A percentile compares a stretch with the other conserved stretches of the same genome.
Evolutionary conservation across 495 filamentous ascomycete genomes (phyloP).

Genomic region (Darksidea phi): DNA sequence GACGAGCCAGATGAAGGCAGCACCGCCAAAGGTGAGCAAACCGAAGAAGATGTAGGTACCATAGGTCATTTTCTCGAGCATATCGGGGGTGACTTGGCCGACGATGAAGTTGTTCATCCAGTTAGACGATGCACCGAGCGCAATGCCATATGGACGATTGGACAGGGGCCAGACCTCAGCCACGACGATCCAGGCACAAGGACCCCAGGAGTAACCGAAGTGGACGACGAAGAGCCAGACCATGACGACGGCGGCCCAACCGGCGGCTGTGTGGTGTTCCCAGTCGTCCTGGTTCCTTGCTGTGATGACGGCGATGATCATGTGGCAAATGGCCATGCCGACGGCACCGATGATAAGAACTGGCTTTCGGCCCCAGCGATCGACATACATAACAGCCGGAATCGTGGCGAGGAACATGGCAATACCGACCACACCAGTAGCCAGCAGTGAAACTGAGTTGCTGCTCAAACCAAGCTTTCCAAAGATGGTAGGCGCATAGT

Average conservation of each 20-base stretch:
- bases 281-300: slow-evolving; percentile 62
- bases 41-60: slow-evolving; percentile 83
- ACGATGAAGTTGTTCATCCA: slow-evolving; percentile 68
- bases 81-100: slow-evolving; percentile 72
- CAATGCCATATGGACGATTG: slow-evolving; percentile 70
- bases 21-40: slow-evolving; percentile 64
- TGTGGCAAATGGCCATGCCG: slow-evolving; percentile 50
- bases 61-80: slow-evolving; percentile 68
- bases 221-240: slow-evolving; percentile 81
- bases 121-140: slow-evolving; percentile 60
- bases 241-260: slow-evolving; percentile 76
- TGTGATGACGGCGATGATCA: slow-evolving; percentile 73
- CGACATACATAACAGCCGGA: slow-evolving; percentile 65
- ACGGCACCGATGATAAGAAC: slow-evolving; percentile 43
- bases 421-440: slow-evolving; percentile 78
- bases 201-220: slow-evolving; percentile 74
- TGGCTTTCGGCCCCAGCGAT: slow-evolving; percentile 45
- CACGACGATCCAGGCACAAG: slow-evolving; percentile 64
- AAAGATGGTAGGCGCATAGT: slow-evolving; percentile 78
- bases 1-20: slow-evolving; percentile 51
- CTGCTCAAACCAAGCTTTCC: slow-evolving; percentile 60
- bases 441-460: slow-evolving; percentile 67
- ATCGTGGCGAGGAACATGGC: slow-evolving; percentile 66
- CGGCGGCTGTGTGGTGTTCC: slow-evolving; percentile 59
- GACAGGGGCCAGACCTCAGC: slow-evolving; percentile 77